These are phyloP conservation scores for Calonectria pseudoturangicola DNA, from an alignment of 2,329 filamentous ascomycete species.

Conservation along the genomic window DNA sequence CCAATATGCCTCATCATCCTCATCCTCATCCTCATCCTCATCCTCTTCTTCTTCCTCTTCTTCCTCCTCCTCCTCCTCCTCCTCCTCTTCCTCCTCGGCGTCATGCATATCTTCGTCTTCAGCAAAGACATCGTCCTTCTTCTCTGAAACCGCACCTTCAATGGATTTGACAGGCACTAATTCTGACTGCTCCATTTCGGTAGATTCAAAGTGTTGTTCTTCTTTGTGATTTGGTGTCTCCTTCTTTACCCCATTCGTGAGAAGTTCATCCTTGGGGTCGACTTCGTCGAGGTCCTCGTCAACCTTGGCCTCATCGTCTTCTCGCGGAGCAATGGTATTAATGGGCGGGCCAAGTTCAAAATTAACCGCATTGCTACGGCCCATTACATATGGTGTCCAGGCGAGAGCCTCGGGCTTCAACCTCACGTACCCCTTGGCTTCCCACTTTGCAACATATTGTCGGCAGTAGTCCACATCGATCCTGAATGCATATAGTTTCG, in stretches of 20 bases:
- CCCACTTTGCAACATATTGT: constrained; percentile 92
- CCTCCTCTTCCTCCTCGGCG: constrained; percentile 51
- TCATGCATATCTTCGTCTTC: constrained; percentile 54
- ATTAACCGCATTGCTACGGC: constrained; percentile 85
- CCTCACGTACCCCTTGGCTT: constrained; percentile 89
- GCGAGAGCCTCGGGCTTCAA: constrained; percentile 87
- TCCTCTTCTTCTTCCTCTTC: not conserved
- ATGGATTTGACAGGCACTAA: constrained; percentile 56
- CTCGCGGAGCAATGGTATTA: constrained; percentile 90
- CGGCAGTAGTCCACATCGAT: constrained; percentile 90
- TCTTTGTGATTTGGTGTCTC: constrained; percentile 34
- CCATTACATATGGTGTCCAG: constrained; percentile 99
- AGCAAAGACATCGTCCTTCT: constrained; percentile 54
- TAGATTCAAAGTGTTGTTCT: constrained; percentile 37
- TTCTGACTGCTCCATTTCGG: constrained; percentile 51
- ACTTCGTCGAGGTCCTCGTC: constrained; percentile 56
- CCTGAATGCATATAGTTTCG: constrained; percentile 90
- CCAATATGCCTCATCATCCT: constrained; percentile 64
- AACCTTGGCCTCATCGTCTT: constrained; percentile 77
- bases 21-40: constrained; percentile 19
- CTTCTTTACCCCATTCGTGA: constrained; percentile 51
- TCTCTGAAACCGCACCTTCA: constrained; percentile 54
- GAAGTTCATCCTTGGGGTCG: constrained; percentile 46
- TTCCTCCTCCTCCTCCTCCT: constrained; percentile 49
- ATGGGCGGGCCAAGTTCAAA: constrained; percentile 89